Evolutionary conservation across 1,284 basidiomycete genomes (phyloP).

Genomic region (Apiotrichum siamense): DNA sequence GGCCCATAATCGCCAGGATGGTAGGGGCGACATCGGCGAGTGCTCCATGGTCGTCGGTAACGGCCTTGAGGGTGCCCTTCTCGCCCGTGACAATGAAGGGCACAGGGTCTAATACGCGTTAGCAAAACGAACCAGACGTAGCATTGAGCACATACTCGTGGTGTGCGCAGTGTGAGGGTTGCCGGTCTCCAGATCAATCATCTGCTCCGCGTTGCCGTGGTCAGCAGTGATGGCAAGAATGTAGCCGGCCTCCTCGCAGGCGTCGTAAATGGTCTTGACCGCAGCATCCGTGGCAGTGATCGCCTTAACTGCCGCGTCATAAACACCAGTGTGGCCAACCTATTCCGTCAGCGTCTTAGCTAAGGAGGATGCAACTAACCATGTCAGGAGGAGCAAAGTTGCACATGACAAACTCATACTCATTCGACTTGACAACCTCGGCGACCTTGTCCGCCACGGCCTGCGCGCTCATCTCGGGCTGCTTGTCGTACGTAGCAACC

Average conservation of each 20-base stretch:
- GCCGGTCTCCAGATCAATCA: slow-evolving; percentile 75
- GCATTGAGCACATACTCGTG: slow-evolving; percentile 28
- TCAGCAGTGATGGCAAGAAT: slow-evolving; percentile 82
- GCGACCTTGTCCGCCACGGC: slow-evolving; percentile 82
- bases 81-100: slow-evolving; percentile 69
- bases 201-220: slow-evolving; percentile 78
- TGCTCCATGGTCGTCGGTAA: slow-evolving; percentile 58
- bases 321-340: slow-evolving; percentile 84
- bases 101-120: slow-evolving; percentile 57
- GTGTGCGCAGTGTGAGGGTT: slow-evolving; percentile 60
- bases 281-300: slow-evolving; percentile 77
- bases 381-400: slow-evolving; percentile 94
- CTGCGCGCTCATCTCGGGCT: slow-evolving; percentile 80
- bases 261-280: slow-evolving; percentile 75
- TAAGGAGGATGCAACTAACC: slow-evolving; percentile 51
- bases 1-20: slow-evolving; percentile 64
- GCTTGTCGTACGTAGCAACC: slow-evolving; percentile 79
- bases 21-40: slow-evolving; percentile 85
- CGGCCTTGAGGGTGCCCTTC: slow-evolving; percentile 54
- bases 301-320: slow-evolving; percentile 78
- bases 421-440: slow-evolving; percentile 62
- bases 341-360: slow-evolving; percentile 26
- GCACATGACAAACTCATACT: slow-evolving; percentile 86
- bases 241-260: slow-evolving; percentile 76
- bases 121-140: background rate